A percentile compares a stretch with the other conserved stretches of the same genome.
These are phyloP conservation scores for Backusella liffmaniae DNA, from an alignment of 192 early-diverging fungal genomes.

Conservation along the genomic window DNA sequence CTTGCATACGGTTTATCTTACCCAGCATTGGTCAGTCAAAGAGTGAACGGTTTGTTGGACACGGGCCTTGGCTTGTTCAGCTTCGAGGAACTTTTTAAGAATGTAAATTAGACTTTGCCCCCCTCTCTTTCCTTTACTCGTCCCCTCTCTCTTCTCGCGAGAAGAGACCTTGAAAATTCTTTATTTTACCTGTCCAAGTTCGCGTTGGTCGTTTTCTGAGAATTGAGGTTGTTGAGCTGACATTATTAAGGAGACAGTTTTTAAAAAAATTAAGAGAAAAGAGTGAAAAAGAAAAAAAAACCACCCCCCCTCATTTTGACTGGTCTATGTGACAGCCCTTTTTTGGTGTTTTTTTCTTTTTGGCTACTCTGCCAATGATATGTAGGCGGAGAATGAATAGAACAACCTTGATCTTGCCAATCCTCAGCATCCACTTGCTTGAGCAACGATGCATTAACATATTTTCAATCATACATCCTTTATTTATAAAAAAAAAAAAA, in stretches of 20 bases:
- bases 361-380: background rate
- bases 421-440: no score
- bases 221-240: slow-evolving; percentile 33
- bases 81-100: slow-evolving; percentile 30
- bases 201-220: slow-evolving; percentile 36
- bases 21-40: slow-evolving; percentile 53
- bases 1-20: slow-evolving; percentile 24
- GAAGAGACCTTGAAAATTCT: background rate
- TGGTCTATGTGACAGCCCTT: slow-evolving; percentile 1
- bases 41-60: slow-evolving; percentile 41
- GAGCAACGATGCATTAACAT: background rate
- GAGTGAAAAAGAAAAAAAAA: background rate
- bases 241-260: slow-evolving; percentile 12
- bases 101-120: background rate
- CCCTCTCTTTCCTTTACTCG: no score
- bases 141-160: background rate
- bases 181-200: slow-evolving; percentile 29
- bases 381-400: background rate
- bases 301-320: slow-evolving; percentile 1
- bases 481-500: background rate
- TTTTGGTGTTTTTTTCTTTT: background rate
- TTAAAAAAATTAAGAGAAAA: background rate
- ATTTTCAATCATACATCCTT: background rate
- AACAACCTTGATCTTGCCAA: background rate
- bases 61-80: slow-evolving; percentile 39